Conservation (phyloP, 2,329 filamentous ascomycete species). For the Fusarium oxysporum region DNA sequence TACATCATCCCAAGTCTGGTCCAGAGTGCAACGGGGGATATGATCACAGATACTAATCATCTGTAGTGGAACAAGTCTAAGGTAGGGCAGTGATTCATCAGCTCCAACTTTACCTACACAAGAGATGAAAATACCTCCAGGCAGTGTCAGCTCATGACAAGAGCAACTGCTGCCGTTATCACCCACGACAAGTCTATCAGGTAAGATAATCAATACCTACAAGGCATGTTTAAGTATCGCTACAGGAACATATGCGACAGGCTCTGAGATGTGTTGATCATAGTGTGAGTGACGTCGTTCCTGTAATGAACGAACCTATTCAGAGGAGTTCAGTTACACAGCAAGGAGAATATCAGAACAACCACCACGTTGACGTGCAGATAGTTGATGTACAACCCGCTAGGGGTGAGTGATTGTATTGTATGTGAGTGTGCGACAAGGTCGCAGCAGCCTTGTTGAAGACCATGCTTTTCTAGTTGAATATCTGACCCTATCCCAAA, state of each 20-base stretch:
- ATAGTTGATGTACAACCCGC: constrained; percentile 18
- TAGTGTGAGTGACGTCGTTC: background rate
- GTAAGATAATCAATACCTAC: background rate
- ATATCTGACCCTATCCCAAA: constrained; percentile 38
- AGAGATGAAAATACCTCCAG: background rate
- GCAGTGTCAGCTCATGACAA: background rate
- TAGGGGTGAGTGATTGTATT: constrained; percentile 22
- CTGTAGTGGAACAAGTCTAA: constrained; percentile 22
- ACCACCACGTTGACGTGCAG: background rate
- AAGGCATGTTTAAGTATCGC: background rate
- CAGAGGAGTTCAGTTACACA: constrained; percentile 9
- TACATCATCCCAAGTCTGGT: background rate
- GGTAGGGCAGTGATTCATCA: constrained; percentile 13
- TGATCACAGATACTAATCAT: background rate
- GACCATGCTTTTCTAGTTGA: constrained; percentile 47
- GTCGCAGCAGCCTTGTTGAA: constrained; percentile 46
- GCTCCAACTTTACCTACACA: constrained; percentile 1
- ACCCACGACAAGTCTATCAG: background rate
- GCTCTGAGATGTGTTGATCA: background rate
- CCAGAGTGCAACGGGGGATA: background rate
- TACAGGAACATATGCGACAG: background rate
- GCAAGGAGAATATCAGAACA: background rate
- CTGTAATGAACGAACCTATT: background rate
- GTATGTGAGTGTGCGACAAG: constrained; percentile 24
- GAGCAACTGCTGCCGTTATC: background rate